Evolutionary conservation across 305 asterid genomes (phyloP), one percentile per base, ranked within the genome.

Genomic region (Fraxinus sp.): DNA sequence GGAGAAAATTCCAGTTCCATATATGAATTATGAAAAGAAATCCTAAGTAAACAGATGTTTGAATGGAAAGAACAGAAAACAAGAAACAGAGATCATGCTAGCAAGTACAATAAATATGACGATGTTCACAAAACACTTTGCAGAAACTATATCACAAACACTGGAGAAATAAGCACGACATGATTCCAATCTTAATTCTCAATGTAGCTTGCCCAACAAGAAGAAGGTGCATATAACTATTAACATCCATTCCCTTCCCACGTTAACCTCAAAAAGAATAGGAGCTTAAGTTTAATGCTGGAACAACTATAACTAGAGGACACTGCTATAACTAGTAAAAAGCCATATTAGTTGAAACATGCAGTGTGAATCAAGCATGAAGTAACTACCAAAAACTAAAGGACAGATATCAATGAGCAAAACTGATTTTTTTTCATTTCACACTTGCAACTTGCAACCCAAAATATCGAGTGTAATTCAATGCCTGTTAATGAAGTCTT

Each of bases 311-410:
- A 70, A 82, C 78, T 78, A 30, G 73, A 66, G 37, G 55, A 49
- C 26, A 28, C 49, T 73, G 59, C 41, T 8, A 57, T 1, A 82
- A 26, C 71, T 7, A 39, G 44, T 57, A 62, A 59, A 57, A 24
- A 7, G 28, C 64, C 80, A 55, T 20, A 26, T 71, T 79, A 44
- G 39, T 59, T 28, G 79, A 70, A 79, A 74, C 55, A 80, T 55
- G 74, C 22, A 64, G 20, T 57, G 18, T 7, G 16, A 35, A 79
- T 26, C 76, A 85, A 11, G 33, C n/a, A 22, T 9, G 10, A 64
- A 64, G 36, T 64, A 64, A 64, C 35, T 64, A 5, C 72, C 6
- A 64, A 22, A 24, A 64, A 8, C 10, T 64, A 26, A 66, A 32
- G 10, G 68, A 18, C 3, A 24, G 52, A 68, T 64, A 36, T 37